Percentiles rank a stretch among this genome's conserved stretches.
Conservation (phyloP, 1,284 basidiomycete species). For the Mycena sp. region DNA sequence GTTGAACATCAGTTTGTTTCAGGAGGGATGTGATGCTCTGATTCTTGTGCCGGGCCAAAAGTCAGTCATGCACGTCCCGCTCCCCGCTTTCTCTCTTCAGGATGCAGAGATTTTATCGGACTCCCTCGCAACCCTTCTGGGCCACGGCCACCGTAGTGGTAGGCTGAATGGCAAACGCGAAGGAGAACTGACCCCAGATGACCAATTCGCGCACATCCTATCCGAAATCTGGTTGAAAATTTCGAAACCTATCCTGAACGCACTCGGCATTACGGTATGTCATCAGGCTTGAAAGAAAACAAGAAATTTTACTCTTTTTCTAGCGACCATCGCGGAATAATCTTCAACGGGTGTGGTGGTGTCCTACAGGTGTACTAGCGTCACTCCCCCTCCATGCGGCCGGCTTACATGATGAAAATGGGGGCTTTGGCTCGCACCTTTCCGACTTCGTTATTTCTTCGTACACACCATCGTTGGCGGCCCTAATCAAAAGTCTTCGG, state of each 20-base stretch:
- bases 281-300: not conserved
- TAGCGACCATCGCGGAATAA: not conserved
- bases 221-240: not conserved
- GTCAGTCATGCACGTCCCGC: conserved; percentile 22
- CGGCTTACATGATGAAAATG: not conserved
- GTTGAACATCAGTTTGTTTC: conserved; percentile 15
- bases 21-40: conserved; percentile 32
- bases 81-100: conserved; percentile 11
- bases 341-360: not conserved
- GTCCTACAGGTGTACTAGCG: not conserved
- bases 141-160: not conserved
- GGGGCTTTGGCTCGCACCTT: not conserved
- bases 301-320: not conserved
- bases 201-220: not conserved
- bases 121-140: not conserved
- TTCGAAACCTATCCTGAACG: not conserved
- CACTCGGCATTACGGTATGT: not conserved
- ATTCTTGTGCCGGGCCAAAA: conserved; percentile 5
- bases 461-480: not conserved
- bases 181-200: not conserved
- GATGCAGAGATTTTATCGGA: not conserved
- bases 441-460: not conserved
- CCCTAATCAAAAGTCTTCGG: not conserved
- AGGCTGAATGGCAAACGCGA: not conserved
- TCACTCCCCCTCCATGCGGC: not conserved